Base-by-base conservation (phyloP, 257 asterid genomes). In the Solanum dulcamara region DNA sequence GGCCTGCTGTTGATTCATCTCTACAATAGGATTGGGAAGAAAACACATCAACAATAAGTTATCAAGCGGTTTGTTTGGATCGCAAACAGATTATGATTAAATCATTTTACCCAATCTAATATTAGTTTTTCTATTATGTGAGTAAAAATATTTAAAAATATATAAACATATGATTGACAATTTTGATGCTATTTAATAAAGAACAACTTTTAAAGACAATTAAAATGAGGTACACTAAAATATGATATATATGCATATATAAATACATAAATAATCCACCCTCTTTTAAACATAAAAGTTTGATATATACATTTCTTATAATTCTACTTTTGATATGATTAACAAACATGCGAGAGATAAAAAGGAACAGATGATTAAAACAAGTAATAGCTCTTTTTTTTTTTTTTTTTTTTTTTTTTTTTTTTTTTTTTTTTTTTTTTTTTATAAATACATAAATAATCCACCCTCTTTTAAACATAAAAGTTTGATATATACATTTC, bases 1-100 rank as follows among this genome's bases (percentile, higher is more conserved):
- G 99, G 70, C 98, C 97, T 0, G 98, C 90, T 26, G 89, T 81
- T 14, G 98, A 94, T 87, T 93, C 93, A 88, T 97, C 98, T 88
- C 99, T 95, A 89, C 80, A 83, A 88, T 87, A 33, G 71, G 83
- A 91, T 68, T 85, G 32, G 83, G 10, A 84, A 81, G n/a, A 46
- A 83, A 68, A 50, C 37, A 32, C 44, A 79, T 48, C 30, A 79
- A 79, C 42, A 30, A 48, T 46, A 48, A 18, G 50, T 2, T 17
- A 46, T 46, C 9, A 77, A 28, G 30, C 35, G 3, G 12, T 22
- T 18, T 15, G 44, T 17, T 30, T 79, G 64, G 83, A 28, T 18
- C 26, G 15, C 17, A 18, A 70, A 1, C 48, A 35, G 20, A 7
- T 8, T 30, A 79, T 79, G 3, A 13, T 79, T 48, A 48, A 17